Conservation (phyloP, 495 filamentous ascomycete genomes). For the Penicillium subrubescens region DNA sequence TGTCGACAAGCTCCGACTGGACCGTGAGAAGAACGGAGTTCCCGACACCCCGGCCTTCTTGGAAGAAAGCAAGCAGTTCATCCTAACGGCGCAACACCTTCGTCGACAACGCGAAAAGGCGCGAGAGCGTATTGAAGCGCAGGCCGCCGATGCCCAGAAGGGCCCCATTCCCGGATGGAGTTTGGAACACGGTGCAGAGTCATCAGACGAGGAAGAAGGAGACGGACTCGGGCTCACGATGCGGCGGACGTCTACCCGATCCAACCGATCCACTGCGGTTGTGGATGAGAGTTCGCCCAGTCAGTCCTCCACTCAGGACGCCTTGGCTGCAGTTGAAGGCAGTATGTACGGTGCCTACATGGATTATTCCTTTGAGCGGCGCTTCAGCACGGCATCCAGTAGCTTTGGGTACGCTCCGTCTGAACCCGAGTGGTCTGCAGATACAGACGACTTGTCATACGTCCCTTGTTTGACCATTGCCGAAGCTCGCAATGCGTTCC, state of each 20-base stretch:
- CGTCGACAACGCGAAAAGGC: constrained; percentile 59
- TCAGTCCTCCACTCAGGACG: constrained; percentile 49
- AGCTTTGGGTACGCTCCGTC: constrained; percentile 59
- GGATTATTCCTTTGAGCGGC: constrained; percentile 53
- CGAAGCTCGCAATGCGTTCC: constrained; percentile 84
- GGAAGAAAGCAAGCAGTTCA: constrained; percentile 65
- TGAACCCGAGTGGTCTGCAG: constrained; percentile 51
- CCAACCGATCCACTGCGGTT: constrained; percentile 34
- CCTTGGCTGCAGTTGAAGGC: constrained; percentile 64
- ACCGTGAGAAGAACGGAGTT: constrained; percentile 67
- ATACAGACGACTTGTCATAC: constrained; percentile 81
- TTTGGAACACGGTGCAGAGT: constrained; percentile 74
- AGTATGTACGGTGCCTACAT: constrained; percentile 74
- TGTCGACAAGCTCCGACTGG: constrained; percentile 77
- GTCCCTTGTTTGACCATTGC: constrained; percentile 87
- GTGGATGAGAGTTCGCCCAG: constrained; percentile 44
- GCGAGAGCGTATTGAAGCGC: constrained; percentile 54
- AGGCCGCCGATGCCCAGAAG: constrained; percentile 46
- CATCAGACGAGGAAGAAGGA: constrained; percentile 53
- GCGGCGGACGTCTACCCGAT: constrained; percentile 39
- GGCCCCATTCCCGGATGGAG: constrained; percentile 66
- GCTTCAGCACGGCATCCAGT: constrained; percentile 51
- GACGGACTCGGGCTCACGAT: constrained; percentile 43
- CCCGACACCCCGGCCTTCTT: constrained; percentile 50
- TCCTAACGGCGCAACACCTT: constrained; percentile 57